A percentile compares a stretch with the other conserved stretches of the same genome.
Conservation (phyloP, 2,329 filamentous ascomycete species). For the Cadophora sp. region DNA sequence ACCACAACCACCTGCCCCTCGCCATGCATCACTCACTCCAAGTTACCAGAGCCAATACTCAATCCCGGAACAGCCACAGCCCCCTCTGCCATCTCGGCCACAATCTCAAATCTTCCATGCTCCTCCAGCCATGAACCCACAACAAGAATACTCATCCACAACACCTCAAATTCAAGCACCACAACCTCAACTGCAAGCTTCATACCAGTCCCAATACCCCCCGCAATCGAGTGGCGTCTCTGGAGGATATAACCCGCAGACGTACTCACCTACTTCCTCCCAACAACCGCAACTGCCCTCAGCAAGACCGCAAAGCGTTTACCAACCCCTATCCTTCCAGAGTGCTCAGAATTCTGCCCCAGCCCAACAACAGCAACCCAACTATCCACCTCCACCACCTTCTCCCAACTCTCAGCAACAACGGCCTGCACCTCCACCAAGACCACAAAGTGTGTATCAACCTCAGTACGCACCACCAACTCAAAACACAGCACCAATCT, state of each 20-base stretch:
- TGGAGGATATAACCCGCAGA: conserved; percentile 8
- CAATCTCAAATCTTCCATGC: conserved; percentile 1
- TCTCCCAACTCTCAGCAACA: conserved; percentile 47
- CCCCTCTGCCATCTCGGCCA: conserved; percentile 12
- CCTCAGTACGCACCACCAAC: conserved; percentile 33
- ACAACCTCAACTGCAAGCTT: not conserved
- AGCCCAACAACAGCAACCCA: conserved; percentile 12
- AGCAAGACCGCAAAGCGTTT: not conserved
- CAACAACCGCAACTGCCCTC: not conserved
- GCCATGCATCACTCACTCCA: conserved; percentile 14
- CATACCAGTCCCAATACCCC: not conserved
- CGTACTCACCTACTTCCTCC: not conserved
- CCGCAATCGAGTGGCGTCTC: not conserved
- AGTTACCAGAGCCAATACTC: conserved; percentile 2
- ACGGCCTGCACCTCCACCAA: conserved; percentile 42
- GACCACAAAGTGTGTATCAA: conserved; percentile 45
- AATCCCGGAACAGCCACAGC: not conserved
- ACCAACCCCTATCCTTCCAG: conserved; percentile 3
- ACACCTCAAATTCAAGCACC: not conserved
- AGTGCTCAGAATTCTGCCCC: not conserved
- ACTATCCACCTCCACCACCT: conserved; percentile 47
- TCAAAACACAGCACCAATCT: not conserved
- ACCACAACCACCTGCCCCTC: not conserved
- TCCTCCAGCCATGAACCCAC: not conserved
- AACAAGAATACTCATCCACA: not conserved